These are phyloP conservation scores for Populus hybrid DNA, from an alignment of 441 rosid genomes.

Conservation along the genomic window DNA sequence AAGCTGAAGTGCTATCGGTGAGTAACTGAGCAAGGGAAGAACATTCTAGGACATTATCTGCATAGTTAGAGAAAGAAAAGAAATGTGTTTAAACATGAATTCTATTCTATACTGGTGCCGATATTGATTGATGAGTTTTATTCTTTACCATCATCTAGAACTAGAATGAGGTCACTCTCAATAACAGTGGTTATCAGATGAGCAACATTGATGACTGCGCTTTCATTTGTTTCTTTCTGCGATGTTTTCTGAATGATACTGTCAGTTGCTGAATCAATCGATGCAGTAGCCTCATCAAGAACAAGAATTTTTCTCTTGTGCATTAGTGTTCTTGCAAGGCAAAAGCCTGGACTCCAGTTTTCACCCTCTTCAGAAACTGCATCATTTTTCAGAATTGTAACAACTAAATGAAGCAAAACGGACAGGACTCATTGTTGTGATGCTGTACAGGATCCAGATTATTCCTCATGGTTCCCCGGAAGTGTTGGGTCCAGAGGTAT, in stretches of 20 bases:
- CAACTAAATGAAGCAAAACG: not conserved
- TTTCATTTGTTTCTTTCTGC: constrained; percentile 44
- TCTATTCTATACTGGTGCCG: not conserved
- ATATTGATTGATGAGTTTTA: not conserved
- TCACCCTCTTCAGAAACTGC: constrained; percentile 68
- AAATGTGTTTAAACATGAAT: not conserved
- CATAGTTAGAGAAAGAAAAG: not conserved
- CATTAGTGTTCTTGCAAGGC: constrained; percentile 56
- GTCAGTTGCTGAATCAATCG: constrained; percentile 67
- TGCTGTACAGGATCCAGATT: constrained; percentile 62
- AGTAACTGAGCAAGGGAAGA: not conserved
- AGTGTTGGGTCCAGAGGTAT: constrained; percentile 67
- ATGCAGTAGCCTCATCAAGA: constrained; percentile 73
- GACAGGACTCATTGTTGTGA: constrained; percentile 36
- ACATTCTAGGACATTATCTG: not conserved
- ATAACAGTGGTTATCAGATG: constrained; percentile 71
- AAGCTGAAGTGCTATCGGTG: not conserved
- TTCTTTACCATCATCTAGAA: constrained; percentile 54
- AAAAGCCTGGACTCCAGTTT: constrained; percentile 75
- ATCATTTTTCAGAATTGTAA: not conserved
- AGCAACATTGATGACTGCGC: constrained; percentile 66
- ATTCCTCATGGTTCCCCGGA: constrained; percentile 59
- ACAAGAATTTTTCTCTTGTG: constrained; percentile 51
- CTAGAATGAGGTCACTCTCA: constrained; percentile 65
- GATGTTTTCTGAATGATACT: constrained; percentile 52